phyloP scores from a whole-genome alignment of 2,329 filamentous ascomycete genomes.

The Colletotrichum spaethianum region DNA sequence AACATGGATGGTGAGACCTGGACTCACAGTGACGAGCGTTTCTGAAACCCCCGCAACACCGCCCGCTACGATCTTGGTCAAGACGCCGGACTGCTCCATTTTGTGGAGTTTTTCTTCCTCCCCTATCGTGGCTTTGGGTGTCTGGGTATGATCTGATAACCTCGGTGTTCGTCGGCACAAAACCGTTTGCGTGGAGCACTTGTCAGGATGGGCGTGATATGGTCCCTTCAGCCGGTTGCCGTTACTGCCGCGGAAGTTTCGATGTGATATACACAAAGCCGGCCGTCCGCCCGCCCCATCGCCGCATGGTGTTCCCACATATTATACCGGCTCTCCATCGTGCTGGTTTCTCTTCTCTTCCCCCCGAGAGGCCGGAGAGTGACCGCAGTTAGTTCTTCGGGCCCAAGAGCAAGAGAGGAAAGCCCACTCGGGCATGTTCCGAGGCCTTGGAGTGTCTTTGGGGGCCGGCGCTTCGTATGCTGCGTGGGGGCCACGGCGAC shows the following conservation, averaged over 20 bases:
- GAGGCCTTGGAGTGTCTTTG: not conserved
- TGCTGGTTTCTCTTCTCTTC: not conserved
- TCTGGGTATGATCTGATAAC: not conserved
- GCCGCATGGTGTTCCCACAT: not conserved
- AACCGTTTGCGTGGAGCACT: not conserved
- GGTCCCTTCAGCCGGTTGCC: not conserved
- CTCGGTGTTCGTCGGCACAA: not conserved
- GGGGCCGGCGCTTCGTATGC: not conserved
- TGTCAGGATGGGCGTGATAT: not conserved
- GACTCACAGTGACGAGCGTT: conserved; percentile 24
- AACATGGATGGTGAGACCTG: not conserved
- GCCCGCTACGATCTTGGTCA: conserved; percentile 31
- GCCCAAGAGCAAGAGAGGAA: not conserved
- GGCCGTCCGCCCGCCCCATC: no score
- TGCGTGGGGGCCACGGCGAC: not conserved
- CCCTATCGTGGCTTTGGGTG: not conserved
- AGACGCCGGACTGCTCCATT: conserved; percentile 23
- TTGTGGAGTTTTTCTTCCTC: not conserved
- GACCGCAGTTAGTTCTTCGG: not conserved
- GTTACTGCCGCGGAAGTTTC: not conserved
- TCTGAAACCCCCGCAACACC: conserved; percentile 35
- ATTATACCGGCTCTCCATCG: not conserved
- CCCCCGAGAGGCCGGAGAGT: conserved; percentile 12
- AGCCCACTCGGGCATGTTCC: conserved; percentile 37
- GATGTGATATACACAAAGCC: conserved; percentile 1